Evolutionary conservation across 106 monocot genomes (phyloP), one percentile per base, ranked within the genome.

Genomic region (Apostasia ramifera): DNA sequence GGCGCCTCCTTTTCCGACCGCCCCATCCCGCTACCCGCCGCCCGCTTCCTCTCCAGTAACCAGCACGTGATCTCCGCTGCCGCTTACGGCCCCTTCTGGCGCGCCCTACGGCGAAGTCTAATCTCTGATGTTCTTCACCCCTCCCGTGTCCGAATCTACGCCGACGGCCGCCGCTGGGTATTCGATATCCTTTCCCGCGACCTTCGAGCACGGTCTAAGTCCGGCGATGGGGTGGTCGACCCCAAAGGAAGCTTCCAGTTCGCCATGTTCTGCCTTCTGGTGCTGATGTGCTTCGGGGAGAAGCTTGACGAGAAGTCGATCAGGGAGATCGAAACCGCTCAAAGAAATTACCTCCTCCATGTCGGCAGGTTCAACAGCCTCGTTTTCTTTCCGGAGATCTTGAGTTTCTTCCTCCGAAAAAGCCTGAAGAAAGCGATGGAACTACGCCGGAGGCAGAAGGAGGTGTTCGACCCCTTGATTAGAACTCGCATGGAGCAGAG

Each of bases 271-370:
- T 12, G 40, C 40, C 67, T 68, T 8, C 11, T 68, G 1, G 40
- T 68, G 7, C 42, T 68, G 40, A 68, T 68, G 67, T 68, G 67
- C 67, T 68, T 53, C 53, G 67, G 67, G 12, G 53, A 68, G 53
- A 68, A 54, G 53, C 48, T 68, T 2, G 67, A 13, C 12, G 67
- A 68, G 67, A 68, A 54, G 53, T 37, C 14, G 6, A 54, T 68
- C 10, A 6, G 67, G 26, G 53, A 68, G 15, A 68, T 68, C 53
- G 53, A 68, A 40, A 15, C 14, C 53, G 40, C 53, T 40, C 38
- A 38, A 2, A 57, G 47, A 3, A 43, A 58, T 6, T 48, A 1
- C 38, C 26, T 70, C n/a, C 44, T 70, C 47, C 26, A 70, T 38
- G 6, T 2, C 46, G 5, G 59, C 3, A 47, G 39, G 58, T 48